Conservation (phyloP, 495 filamentous ascomycete species). For the Penicillium roqueforti region DNA sequence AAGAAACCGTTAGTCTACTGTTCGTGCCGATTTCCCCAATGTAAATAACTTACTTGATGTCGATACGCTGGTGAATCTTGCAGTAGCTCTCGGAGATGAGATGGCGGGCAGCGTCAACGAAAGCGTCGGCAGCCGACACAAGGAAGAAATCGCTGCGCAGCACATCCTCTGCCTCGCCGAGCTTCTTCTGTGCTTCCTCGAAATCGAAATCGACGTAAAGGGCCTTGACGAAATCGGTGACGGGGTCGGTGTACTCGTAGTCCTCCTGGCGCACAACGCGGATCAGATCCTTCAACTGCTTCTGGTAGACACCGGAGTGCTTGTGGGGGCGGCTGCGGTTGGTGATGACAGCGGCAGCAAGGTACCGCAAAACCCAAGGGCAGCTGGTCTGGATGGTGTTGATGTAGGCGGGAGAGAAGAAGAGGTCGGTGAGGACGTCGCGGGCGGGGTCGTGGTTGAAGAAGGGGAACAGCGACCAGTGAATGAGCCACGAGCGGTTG, state of each 20-base stretch:
- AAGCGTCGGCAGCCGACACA: constrained; percentile 73
- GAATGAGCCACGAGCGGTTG: constrained; percentile 93
- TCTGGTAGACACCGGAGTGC: constrained; percentile 79
- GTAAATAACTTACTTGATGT: constrained; percentile 67
- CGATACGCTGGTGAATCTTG: constrained; percentile 98
- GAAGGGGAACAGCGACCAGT: constrained; percentile 98
- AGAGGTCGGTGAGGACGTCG: constrained; percentile 85
- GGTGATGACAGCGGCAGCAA: constrained; percentile 92
- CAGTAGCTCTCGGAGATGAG: constrained; percentile 97
- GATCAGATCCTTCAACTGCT: constrained; percentile 94
- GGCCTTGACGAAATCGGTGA: constrained; percentile 93
- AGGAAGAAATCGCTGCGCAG: constrained; percentile 95
- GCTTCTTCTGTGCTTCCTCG: constrained; percentile 91
- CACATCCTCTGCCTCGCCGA: constrained; percentile 86
- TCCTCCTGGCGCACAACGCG: constrained; percentile 92
- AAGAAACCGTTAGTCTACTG: constrained; percentile 4
- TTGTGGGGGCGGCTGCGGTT: constrained; percentile 82
- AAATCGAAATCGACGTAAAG: constrained; percentile 98
- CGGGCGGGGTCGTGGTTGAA: constrained; percentile 95
- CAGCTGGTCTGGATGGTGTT: constrained; percentile 98
- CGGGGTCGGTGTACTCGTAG: constrained; percentile 94
- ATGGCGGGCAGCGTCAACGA: constrained; percentile 91
- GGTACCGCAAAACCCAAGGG: constrained; percentile 94
- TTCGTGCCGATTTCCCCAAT: neutral
- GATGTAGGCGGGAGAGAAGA: constrained; percentile 95